Percentiles rank a stretch among this genome's conserved stretches.
phyloP scores from a whole-genome alignment of 768 basidiomycete species.

The Cystobasidium ongulense region DNA sequence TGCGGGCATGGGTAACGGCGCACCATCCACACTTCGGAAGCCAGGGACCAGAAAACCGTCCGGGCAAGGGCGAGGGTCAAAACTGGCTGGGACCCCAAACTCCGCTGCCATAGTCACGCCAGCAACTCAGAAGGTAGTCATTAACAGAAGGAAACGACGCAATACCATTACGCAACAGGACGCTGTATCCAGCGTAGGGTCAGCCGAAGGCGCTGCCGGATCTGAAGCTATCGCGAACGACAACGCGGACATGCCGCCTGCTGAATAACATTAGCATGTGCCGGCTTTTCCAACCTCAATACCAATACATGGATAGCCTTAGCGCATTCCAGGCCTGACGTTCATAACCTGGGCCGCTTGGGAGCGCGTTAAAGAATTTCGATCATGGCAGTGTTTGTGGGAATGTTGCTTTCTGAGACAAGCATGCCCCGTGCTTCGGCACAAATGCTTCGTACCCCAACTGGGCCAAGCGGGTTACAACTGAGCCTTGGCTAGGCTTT shows the following conservation, averaged over 20 bases:
- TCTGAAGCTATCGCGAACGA: neutral
- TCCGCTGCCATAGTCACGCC: neutral
- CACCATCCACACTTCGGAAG: neutral
- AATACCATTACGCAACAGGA: neutral
- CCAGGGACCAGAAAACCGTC: neutral
- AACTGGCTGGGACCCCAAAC: neutral
- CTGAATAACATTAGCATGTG: too few species aligned
- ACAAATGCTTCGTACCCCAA: too few species aligned
- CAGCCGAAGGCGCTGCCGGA: neutral
- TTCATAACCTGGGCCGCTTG: too few species aligned
- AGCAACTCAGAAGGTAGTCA: neutral
- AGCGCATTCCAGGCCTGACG: too few species aligned
- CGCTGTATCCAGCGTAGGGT: neutral
- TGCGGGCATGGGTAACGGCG: neutral
- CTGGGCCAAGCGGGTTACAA: too few species aligned
- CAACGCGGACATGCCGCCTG: neutral
- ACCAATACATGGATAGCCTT: too few species aligned
- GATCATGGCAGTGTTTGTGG: too few species aligned
- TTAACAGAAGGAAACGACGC: neutral
- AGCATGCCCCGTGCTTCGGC: too few species aligned
- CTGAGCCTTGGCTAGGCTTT: too few species aligned
- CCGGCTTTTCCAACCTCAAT: too few species aligned
- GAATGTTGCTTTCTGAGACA: too few species aligned
- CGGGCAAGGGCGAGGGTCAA: neutral
- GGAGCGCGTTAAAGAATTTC: too few species aligned